A percentile compares a stretch with the other conserved stretches of the same genome.
Conservation (phyloP, 1,139 yeast species). For the Yarrowia galli region DNA sequence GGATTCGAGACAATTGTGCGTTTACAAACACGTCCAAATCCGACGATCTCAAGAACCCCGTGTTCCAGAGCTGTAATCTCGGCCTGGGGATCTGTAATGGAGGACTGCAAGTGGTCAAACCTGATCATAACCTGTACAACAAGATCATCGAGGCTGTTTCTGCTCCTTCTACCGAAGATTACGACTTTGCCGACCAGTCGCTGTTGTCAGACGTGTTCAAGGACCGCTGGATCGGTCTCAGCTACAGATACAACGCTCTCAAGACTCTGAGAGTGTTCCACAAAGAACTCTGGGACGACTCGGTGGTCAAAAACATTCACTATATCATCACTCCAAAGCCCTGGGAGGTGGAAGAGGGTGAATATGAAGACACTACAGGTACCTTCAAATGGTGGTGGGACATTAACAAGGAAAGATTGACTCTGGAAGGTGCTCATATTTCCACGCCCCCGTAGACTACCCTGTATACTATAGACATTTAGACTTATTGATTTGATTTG, state of each 20-base stretch:
- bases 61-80: slow-evolving; percentile 44
- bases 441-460: slow-evolving; percentile 30
- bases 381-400: slow-evolving; percentile 50
- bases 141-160: slow-evolving; percentile 53
- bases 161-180: slow-evolving; percentile 52
- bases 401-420: slow-evolving; percentile 51
- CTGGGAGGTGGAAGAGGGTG: slow-evolving; percentile 56
- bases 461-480: background rate
- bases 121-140: slow-evolving; percentile 52
- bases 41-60: slow-evolving; percentile 55
- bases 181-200: slow-evolving; percentile 66
- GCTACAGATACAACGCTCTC: slow-evolving; percentile 61
- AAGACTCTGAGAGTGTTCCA: slow-evolving; percentile 59
- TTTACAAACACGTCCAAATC: slow-evolving; percentile 51
- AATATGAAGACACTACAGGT: slow-evolving; percentile 48
- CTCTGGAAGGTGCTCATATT: slow-evolving; percentile 2
- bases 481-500: too few species aligned
- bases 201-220: slow-evolving; percentile 60
- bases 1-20: slow-evolving; percentile 60
- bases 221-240: slow-evolving; percentile 58
- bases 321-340: slow-evolving; percentile 65
- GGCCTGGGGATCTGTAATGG: slow-evolving; percentile 62
- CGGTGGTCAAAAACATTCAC: slow-evolving; percentile 61
- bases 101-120: slow-evolving; percentile 60
- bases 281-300: slow-evolving; percentile 55